These are phyloP conservation scores for Xylaria sp. DNA, from an alignment of 2,329 filamentous ascomycete genomes.

Conservation along the genomic window DNA sequence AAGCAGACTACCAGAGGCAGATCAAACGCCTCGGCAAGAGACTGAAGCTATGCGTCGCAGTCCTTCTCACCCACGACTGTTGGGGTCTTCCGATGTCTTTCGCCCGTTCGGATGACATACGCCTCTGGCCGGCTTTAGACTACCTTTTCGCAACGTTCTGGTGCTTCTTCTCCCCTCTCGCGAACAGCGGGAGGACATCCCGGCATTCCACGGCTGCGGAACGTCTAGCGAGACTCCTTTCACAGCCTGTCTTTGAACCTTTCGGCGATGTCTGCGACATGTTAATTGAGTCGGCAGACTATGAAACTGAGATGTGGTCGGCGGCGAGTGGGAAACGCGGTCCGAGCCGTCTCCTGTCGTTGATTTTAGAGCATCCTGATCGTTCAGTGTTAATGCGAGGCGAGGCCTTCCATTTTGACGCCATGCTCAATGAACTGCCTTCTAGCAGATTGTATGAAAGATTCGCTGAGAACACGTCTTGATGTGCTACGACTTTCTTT, in stretches of 20 bases:
- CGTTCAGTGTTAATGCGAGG: slow-evolving; percentile 24
- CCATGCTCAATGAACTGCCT: slow-evolving; percentile 5
- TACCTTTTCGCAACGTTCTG: slow-evolving; percentile 30
- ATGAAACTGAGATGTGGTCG: background rate
- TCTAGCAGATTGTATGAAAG: background rate
- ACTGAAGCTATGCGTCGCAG: slow-evolving; percentile 20
- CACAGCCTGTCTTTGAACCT: background rate
- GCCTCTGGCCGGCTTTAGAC: slow-evolving; percentile 17
- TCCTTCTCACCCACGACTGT: slow-evolving; percentile 21
- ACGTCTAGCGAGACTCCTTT: background rate
- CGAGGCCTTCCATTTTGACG: slow-evolving; percentile 27
- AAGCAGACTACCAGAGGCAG: slow-evolving; percentile 19
- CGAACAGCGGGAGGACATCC: slow-evolving; percentile 8
- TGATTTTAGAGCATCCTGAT: slow-evolving; percentile 26
- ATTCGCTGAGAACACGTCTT: background rate
- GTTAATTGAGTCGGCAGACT: slow-evolving; percentile 25
- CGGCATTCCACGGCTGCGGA: background rate
- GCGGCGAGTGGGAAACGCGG: background rate
- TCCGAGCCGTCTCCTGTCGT: slow-evolving; percentile 18
- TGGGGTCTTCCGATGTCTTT: background rate
- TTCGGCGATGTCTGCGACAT: slow-evolving; percentile 34
- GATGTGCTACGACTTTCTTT: background rate
- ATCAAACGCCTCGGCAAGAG: slow-evolving; percentile 13
- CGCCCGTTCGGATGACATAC: slow-evolving; percentile 12
- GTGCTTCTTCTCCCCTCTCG: slow-evolving; percentile 25